Conservation (phyloP, 352 stramenopile species). For the Phytophthora aleatoria region DNA sequence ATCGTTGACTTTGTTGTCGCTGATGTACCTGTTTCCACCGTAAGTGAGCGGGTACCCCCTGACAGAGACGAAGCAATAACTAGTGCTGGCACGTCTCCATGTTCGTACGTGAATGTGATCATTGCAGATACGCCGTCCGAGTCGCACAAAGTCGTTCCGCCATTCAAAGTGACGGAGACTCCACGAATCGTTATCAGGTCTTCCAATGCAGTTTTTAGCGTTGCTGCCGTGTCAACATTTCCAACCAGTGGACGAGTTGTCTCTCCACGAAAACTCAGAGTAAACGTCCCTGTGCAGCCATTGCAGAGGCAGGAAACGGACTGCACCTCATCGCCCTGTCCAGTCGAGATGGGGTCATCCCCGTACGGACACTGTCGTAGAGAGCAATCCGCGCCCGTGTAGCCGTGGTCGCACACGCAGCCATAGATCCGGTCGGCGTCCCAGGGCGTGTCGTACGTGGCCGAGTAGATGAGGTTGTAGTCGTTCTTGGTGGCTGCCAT, state of each 20-base stretch:
- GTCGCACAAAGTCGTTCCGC: conserved; percentile 53
- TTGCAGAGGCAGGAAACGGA: conserved; percentile 67
- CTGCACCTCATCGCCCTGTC: conserved; percentile 83
- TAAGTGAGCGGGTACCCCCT: conserved; percentile 40
- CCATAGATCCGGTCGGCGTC: conserved; percentile 86
- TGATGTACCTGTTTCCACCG: conserved; percentile 42
- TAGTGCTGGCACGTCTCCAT: conserved; percentile 63
- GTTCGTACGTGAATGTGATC: conserved; percentile 74
- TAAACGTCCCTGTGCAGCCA: conserved; percentile 68
- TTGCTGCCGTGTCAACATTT: conserved; percentile 47
- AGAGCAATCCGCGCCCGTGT: conserved; percentile 87
- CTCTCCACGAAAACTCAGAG: conserved; percentile 58
- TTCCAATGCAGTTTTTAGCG: conserved; percentile 54
- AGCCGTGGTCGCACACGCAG: conserved; percentile 91
- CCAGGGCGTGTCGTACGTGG: conserved; percentile 72
- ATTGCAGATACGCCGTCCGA: conserved; percentile 54
- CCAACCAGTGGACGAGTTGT: conserved; percentile 52
- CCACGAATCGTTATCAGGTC: conserved; percentile 54
- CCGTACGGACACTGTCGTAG: conserved; percentile 83
- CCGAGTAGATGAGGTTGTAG: conserved; percentile 61
- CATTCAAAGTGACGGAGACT: conserved; percentile 54
- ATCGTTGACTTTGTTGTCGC: not conserved
- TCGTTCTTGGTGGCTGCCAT: conserved; percentile 58
- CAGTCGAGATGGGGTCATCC: conserved; percentile 82
- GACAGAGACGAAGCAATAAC: conserved; percentile 37